phyloP scores from a whole-genome alignment of 768 basidiomycete species.

The Lyophyllum shimeji region DNA sequence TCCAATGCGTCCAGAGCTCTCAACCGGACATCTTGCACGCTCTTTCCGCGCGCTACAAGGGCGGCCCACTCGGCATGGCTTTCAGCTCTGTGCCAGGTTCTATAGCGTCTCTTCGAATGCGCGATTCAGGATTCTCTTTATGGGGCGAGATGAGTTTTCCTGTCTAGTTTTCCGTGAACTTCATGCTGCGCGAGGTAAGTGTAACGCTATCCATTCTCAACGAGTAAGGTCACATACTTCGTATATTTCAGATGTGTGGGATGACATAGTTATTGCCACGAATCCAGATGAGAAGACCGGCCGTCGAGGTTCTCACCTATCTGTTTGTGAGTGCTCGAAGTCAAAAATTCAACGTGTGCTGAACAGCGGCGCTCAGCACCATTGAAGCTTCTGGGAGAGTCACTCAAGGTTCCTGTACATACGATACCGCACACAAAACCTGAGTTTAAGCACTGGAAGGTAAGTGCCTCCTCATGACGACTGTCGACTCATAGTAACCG shows the following conservation, averaged over 20 bases:
- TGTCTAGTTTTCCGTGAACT: slow-evolving; percentile 68
- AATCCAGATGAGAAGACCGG: slow-evolving; percentile 67
- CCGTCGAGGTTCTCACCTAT: slow-evolving; percentile 55
- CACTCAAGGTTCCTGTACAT: slow-evolving; percentile 52
- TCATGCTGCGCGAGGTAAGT: slow-evolving; percentile 57
- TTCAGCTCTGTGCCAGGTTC: not conserved
- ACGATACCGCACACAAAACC: slow-evolving; percentile 58
- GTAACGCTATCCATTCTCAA: not conserved
- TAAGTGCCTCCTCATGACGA: slow-evolving; percentile 26
- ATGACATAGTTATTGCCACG: slow-evolving; percentile 64
- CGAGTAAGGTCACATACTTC: not conserved
- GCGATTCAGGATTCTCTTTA: slow-evolving; percentile 77
- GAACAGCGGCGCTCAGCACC: slow-evolving; percentile 52
- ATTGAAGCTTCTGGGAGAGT: slow-evolving; percentile 57
- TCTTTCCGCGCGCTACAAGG: not conserved
- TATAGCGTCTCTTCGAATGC: slow-evolving; percentile 1
- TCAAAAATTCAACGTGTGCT: not conserved
- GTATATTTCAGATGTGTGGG: slow-evolving; percentile 71
- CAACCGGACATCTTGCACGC: not conserved
- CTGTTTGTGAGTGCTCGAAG: slow-evolving; percentile 48
- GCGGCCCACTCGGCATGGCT: not conserved
- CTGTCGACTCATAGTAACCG: not conserved
- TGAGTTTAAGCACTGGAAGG: slow-evolving; percentile 68
- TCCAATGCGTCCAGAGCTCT: not conserved
- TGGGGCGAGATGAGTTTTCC: slow-evolving; percentile 90